Base-by-base conservation (phyloP, 306 rosid species). In the Inga oerstediana region DNA sequence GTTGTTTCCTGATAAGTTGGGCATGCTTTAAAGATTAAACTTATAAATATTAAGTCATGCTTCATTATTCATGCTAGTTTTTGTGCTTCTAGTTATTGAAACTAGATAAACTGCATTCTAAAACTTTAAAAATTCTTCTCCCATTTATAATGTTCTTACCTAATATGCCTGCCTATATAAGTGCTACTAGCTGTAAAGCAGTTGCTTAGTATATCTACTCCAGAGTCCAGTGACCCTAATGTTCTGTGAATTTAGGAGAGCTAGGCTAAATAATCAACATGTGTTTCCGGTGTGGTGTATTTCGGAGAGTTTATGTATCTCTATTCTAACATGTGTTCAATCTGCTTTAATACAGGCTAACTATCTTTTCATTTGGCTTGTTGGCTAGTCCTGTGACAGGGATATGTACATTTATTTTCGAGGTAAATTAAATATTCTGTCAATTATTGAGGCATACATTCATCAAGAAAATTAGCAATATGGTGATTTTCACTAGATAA, bases 311-410 rank as follows among this genome's bases (percentile, higher is more conserved):
- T 35, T 48, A 59, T 82, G 68, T 69, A 74, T 61, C 30, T 30
- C 37, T 70, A 70, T 12, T 76, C 64, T 79, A 45, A 69, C 30
- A 65, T 79, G 1, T 69, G 61, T 49, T 68, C 66, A 41, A 75
- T 79, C 44, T 48, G 39, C 80, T 72, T 76, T 80, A 44, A 80
- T 87, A 74, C 93, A 94, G 98, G 86, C 80, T 82, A 72, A 91
- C 98, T 9, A 94, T 92, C 76, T 88, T 92, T 80, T 88, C 91
- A 45, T 94, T 94, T 88, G 93, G 90, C 79, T 1, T 92, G 68
- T 84, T 94, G 80, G 90, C 97, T 83, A 82, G 90, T 76, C 97
- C 93, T 76, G 94, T 83, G 34, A 85, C 91, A 54, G 98, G 90
- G 83, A 71, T 94, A 77, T 88, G 95, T 65, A 66, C 90, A 54